A percentile compares a stretch with the other conserved stretches of the same genome.
Evolutionary conservation across 768 basidiomycete species (phyloP).

Genomic region (Sarcomyxa edulis): DNA sequence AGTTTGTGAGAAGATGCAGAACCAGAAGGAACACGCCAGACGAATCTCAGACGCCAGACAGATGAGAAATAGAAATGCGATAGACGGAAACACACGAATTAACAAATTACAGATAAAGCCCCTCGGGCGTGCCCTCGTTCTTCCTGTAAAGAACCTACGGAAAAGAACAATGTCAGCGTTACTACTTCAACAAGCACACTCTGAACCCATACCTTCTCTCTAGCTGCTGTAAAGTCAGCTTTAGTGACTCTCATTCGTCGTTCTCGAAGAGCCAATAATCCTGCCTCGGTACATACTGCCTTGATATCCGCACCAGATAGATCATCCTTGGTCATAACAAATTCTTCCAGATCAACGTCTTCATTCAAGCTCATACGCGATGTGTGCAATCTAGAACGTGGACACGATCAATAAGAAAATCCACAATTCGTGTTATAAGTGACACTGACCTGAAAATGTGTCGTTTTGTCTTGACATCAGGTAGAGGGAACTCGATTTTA

Average conservation of each 20-base stretch:
- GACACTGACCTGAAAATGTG: conserved; percentile 85
- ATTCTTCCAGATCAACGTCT: conserved; percentile 94
- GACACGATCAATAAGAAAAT: conserved; percentile 6
- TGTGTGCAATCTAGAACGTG: conserved; percentile 67
- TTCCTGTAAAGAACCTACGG: conserved; percentile 84
- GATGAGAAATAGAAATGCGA: too few species aligned
- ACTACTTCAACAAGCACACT: neutral
- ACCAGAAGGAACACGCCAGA: too few species aligned
- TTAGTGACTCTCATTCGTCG: conserved; percentile 93
- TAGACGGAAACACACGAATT: too few species aligned
- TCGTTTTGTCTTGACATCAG: conserved; percentile 97
- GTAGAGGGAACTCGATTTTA: conserved; percentile 97
- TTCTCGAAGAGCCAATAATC: conserved; percentile 89
- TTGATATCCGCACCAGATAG: conserved; percentile 98
- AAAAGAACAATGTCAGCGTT: conserved; percentile 7
- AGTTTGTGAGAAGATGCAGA: too few species aligned
- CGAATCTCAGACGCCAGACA: too few species aligned
- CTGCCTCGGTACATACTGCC: conserved; percentile 98
- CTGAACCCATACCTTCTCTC: conserved; percentile 73
- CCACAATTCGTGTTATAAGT: neutral
- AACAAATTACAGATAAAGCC: conserved; percentile 83
- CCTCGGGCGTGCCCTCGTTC: conserved; percentile 94
- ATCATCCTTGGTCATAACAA: conserved; percentile 93
- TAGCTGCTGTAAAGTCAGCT: conserved; percentile 81
- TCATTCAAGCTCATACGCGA: conserved; percentile 85